Percentiles rank a stretch among this genome's conserved stretches.
These are phyloP conservation scores for Penicillium sp. DNA, from an alignment of 2,329 filamentous ascomycete species.

Conservation along the genomic window DNA sequence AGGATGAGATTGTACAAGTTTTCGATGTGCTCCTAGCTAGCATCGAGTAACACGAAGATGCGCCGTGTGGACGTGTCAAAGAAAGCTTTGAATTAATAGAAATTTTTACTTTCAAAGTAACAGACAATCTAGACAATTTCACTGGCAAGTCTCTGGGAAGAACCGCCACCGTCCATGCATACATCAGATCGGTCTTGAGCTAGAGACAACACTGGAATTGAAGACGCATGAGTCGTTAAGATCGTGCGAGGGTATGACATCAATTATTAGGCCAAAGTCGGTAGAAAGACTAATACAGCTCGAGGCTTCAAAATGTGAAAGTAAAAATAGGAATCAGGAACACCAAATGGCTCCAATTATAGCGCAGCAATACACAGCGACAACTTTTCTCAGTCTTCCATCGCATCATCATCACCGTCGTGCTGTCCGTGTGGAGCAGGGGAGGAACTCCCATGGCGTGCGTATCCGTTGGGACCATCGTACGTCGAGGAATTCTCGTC, in stretches of 20 bases:
- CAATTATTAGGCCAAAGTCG: too few relatives aligned
- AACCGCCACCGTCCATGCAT: too few relatives aligned
- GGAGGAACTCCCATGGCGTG: conserved; percentile 29
- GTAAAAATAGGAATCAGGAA: neutral
- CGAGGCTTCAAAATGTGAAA: neutral
- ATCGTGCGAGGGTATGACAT: neutral
- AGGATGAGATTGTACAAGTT: conserved; percentile 10
- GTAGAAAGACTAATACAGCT: too few relatives aligned
- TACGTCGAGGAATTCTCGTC: conserved; percentile 31
- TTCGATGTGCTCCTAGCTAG: conserved; percentile 12
- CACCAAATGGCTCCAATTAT: neutral
- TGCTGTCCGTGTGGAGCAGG: conserved; percentile 18
- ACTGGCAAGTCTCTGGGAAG: too few relatives aligned
- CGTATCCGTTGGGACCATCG: conserved; percentile 29
- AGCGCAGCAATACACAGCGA: neutral
- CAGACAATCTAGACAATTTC: too few relatives aligned
- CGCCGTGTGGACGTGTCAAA: too few relatives aligned
- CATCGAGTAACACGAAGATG: too few relatives aligned
- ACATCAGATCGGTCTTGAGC: too few relatives aligned
- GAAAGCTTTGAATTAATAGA: too few relatives aligned
- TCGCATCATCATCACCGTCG: conserved; percentile 23
- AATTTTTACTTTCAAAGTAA: too few relatives aligned
- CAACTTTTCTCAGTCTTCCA: conserved; percentile 22
- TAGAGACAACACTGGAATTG: neutral
- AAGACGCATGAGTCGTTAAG: neutral